Evolutionary conservation across 1,139 yeast genomes (phyloP).

Genomic region (Protomyces arabidopsidicola): DNA sequence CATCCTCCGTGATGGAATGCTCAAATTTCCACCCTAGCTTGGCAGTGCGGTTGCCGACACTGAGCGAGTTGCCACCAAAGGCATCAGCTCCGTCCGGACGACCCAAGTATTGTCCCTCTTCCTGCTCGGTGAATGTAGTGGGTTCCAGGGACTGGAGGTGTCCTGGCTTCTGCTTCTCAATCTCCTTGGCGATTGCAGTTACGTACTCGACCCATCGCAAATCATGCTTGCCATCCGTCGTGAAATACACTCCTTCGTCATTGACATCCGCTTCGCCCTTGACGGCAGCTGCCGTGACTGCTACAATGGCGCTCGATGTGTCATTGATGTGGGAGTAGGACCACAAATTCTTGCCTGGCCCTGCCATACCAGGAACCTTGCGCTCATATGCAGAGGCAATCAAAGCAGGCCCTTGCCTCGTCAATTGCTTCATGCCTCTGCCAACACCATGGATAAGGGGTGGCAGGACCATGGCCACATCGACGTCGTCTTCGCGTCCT

Average conservation of each 20-base stretch:
- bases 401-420: neutral
- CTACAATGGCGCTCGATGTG: neutral
- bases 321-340: neutral
- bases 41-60: neutral
- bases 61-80: neutral
- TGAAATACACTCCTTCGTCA: neutral
- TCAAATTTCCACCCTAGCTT: neutral
- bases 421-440: neutral
- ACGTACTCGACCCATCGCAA: neutral
- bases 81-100: neutral
- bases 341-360: neutral
- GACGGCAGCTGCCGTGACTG: neutral
- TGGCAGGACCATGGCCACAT: neutral
- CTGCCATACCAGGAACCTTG: neutral
- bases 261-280: neutral
- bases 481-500: neutral
- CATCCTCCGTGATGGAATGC: neutral
- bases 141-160: neutral
- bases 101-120: neutral
- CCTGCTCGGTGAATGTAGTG: neutral
- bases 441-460: neutral
- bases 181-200: neutral
- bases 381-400: neutral
- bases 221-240: neutral
- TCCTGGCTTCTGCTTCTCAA: neutral